Percentiles rank a stretch among this genome's conserved stretches.
These are phyloP conservation scores for Tylopilus sp. DNA, from an alignment of 1,284 basidiomycete species.

Conservation along the genomic window DNA sequence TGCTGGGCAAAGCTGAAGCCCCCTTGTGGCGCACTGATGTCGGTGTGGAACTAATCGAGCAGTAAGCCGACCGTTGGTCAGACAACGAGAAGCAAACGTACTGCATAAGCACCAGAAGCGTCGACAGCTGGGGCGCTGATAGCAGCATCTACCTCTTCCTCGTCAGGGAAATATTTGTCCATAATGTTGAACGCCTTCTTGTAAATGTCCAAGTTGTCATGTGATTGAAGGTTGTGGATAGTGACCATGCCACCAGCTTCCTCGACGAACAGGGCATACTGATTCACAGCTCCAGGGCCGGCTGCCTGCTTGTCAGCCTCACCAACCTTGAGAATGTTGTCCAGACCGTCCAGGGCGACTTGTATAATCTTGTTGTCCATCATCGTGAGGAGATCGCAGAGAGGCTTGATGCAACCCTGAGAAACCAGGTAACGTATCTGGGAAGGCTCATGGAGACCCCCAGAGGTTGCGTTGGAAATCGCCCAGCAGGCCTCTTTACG, in stretches of 20 bases:
- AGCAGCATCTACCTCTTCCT: slow-evolving; percentile 80
- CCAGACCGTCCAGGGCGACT: slow-evolving; percentile 94
- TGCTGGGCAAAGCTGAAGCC: slow-evolving; percentile 87
- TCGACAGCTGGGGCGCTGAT: slow-evolving; percentile 83
- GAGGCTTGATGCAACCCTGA: slow-evolving; percentile 98
- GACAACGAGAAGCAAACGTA: slow-evolving; percentile 43
- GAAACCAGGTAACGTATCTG: slow-evolving; percentile 98
- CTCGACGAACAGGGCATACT: slow-evolving; percentile 94
- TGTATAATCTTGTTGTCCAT: slow-evolving; percentile 99
- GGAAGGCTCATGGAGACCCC: slow-evolving; percentile 93
- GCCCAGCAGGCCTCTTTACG: slow-evolving; percentile 99
- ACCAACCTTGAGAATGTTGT: slow-evolving; percentile 98
- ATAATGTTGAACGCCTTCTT: slow-evolving; percentile 99
- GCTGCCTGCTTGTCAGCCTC: slow-evolving; percentile 90
- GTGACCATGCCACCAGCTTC: slow-evolving; percentile 99
- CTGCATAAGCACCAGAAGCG: slow-evolving; percentile 86
- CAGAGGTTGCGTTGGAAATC: slow-evolving; percentile 98
- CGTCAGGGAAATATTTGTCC: slow-evolving; percentile 93
- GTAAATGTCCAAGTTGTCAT: slow-evolving; percentile 99
- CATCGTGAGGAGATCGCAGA: slow-evolving; percentile 93
- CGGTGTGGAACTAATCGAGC: slow-evolving; percentile 66
- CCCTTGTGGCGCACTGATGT: slow-evolving; percentile 85
- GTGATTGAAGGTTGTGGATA: slow-evolving; percentile 98
- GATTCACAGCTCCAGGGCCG: slow-evolving; percentile 85
- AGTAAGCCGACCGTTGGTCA: slow-evolving; percentile 11